Evolutionary conservation across 2,329 filamentous ascomycete genomes (phyloP).

Genomic region (Cryphonectria japonica): DNA sequence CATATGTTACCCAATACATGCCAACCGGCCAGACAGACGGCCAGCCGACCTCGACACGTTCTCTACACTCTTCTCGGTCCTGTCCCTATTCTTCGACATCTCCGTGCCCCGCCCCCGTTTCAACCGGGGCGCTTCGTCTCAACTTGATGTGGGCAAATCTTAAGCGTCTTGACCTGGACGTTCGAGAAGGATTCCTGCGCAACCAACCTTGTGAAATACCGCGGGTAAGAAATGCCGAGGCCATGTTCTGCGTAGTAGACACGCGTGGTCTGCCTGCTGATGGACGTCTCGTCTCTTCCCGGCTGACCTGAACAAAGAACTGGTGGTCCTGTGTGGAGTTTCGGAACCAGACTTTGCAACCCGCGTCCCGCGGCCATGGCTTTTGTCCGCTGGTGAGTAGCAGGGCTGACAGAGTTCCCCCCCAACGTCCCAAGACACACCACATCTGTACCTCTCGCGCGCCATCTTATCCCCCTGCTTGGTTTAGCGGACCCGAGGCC

Average conservation of each 20-base stretch:
- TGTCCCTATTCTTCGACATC: conserved; percentile 4
- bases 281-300: neutral
- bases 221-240: neutral
- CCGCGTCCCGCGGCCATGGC: conserved; percentile 5
- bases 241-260: neutral
- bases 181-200: conserved; percentile 10
- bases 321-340: neutral
- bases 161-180: conserved; percentile 7
- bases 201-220: neutral
- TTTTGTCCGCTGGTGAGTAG: conserved; percentile 4
- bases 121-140: conserved; percentile 28
- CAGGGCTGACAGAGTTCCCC: neutral
- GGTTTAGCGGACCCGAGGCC: conserved; percentile 2
- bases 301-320: neutral
- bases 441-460: neutral
- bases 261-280: neutral
- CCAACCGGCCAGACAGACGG: neutral
- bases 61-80: neutral
- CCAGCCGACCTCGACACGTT: neutral
- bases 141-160: conserved; percentile 25
- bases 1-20: neutral
- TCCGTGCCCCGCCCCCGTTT: conserved; percentile 11
- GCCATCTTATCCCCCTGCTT: neutral
- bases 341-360: conserved; percentile 7
- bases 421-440: neutral